phyloP scores from a whole-genome alignment of 371 early-diverging fungal genomes.

The Mucor sp. region DNA sequence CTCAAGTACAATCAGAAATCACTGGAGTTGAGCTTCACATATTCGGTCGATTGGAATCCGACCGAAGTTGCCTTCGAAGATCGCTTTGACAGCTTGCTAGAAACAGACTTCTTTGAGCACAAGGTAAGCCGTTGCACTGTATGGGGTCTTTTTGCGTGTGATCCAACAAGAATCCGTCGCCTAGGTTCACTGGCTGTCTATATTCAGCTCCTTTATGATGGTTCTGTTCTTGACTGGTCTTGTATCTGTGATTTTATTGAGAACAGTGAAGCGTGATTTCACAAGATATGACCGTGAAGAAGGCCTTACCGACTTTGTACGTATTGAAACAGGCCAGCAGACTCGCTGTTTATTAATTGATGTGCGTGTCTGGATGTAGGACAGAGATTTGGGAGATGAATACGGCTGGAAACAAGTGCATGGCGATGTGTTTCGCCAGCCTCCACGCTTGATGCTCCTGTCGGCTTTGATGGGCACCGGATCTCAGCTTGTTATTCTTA shows the following conservation, averaged over 20 bases:
- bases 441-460: constrained; percentile 68
- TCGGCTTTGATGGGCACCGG: constrained; percentile 78
- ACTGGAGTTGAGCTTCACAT: constrained; percentile 67
- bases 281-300: constrained; percentile 83
- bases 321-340: constrained; percentile 1
- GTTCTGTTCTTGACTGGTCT: constrained; percentile 79
- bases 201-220: constrained; percentile 86
- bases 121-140: constrained; percentile 45
- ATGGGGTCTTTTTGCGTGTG: background rate
- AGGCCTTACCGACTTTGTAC: constrained; percentile 72
- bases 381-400: constrained; percentile 83
- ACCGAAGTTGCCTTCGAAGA: constrained; percentile 61
- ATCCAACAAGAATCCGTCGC: background rate
- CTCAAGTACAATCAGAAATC: constrained; percentile 25
- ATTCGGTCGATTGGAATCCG: constrained; percentile 68
- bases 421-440: constrained; percentile 86
- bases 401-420: constrained; percentile 93
- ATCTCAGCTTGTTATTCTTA: constrained; percentile 65
- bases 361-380: constrained; percentile 45
- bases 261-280: constrained; percentile 79
- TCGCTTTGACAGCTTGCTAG: constrained; percentile 72
- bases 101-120: constrained; percentile 79
- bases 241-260: constrained; percentile 70
- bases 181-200: constrained; percentile 87
- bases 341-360: background rate